A percentile compares a stretch with the other conserved stretches of the same genome.
phyloP scores from a whole-genome alignment of 2,329 filamentous ascomycete species.

The Pseudogymnoascus sp. region DNA sequence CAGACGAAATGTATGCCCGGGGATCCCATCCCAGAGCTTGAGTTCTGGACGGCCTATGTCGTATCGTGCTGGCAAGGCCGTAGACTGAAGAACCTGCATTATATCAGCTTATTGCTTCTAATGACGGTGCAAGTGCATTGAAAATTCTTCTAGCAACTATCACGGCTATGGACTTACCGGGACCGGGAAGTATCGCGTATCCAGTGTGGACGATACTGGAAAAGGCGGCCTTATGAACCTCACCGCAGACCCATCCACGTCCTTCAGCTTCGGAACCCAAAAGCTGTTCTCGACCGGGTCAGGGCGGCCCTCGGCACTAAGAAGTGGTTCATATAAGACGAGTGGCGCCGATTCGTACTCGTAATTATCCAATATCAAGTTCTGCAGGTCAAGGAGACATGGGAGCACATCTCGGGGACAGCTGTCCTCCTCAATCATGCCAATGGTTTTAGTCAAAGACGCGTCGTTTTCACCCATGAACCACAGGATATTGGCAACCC shows the following conservation, averaged over 20 bases:
- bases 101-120: neutral
- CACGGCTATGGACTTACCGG: neutral
- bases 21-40: neutral
- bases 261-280: conserved; percentile 8
- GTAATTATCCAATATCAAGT: neutral
- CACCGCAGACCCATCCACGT: neutral
- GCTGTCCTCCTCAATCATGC: neutral
- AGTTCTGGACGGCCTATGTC: neutral
- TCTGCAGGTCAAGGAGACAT: neutral
- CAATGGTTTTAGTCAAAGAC: neutral
- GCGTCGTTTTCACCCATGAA: neutral
- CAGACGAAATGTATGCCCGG: neutral
- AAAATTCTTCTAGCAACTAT: neutral
- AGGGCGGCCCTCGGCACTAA: neutral
- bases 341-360: neutral
- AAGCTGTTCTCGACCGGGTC: neutral
- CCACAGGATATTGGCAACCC: neutral
- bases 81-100: neutral
- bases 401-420: neutral
- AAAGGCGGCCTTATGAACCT: neutral
- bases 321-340: neutral
- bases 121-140: neutral
- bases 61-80: neutral
- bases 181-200: neutral
- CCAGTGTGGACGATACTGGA: neutral